These are phyloP conservation scores for Malassezia caprae DNA, from an alignment of 1,284 basidiomycete species.

Conservation along the genomic window DNA sequence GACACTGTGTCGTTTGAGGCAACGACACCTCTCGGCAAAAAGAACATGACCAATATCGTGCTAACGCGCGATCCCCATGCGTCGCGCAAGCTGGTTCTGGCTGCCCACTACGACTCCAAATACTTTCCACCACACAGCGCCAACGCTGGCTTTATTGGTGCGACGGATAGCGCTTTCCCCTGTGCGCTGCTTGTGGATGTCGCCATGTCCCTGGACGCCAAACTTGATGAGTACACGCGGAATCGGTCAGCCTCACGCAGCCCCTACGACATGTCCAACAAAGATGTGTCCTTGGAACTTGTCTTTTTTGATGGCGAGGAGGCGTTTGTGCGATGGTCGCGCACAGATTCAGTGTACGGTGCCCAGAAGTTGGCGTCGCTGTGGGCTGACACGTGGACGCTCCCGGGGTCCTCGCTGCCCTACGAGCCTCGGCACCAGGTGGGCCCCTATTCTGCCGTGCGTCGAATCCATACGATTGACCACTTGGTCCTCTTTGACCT, in stretches of 20 bases:
- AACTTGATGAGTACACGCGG: conserved; percentile 26
- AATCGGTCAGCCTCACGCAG: neutral
- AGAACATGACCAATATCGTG: conserved; percentile 78
- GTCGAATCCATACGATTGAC: conserved; percentile 38
- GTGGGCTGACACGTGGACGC: conserved; percentile 4
- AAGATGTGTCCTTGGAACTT: conserved; percentile 82
- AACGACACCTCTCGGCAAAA: conserved; percentile 68
- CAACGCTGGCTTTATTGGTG: conserved; percentile 75
- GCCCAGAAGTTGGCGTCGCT: conserved; percentile 33
- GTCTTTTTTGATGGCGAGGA: conserved; percentile 98
- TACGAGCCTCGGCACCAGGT: conserved; percentile 4
- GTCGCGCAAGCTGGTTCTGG: conserved; percentile 73
- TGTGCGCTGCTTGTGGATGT: conserved; percentile 61
- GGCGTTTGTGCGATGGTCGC: conserved; percentile 82
- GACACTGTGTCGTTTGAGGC: conserved; percentile 27
- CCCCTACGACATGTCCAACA: conserved; percentile 29
- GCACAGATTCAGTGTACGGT: conserved; percentile 83
- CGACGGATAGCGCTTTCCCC: conserved; percentile 91
- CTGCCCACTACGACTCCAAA: conserved; percentile 94
- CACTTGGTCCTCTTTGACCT: conserved; percentile 43
- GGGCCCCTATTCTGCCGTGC: conserved; percentile 14
- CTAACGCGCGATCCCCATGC: conserved; percentile 75
- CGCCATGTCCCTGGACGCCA: conserved; percentile 33
- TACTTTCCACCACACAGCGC: conserved; percentile 63
- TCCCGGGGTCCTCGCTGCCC: neutral